Base-by-base conservation (phyloP, 2,329 filamentous ascomycete genomes). In the Xylaria sp. region DNA sequence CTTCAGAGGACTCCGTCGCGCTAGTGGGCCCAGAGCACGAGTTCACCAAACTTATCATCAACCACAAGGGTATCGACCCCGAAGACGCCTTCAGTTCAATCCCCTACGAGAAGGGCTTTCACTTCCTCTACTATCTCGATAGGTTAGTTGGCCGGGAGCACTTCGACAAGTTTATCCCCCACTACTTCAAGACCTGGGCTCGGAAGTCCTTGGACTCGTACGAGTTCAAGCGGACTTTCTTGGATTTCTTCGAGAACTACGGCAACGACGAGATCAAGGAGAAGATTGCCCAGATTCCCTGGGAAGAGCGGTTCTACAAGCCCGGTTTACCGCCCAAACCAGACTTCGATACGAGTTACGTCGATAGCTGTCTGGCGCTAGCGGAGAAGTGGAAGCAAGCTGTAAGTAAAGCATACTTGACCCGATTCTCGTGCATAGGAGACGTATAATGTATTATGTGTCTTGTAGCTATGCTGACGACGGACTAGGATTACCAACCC, bases 41-140 rank as follows among this genome's bases (percentile, higher is more conserved):
- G 70, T 98, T 95, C 79, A 99, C 95, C 7, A 96, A 96, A 76
- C 84, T 99, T 57, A 88, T 97, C 68, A 86, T 94, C 63, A 89
- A 92, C 74, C 89, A 98, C 67, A 91, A 94, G 74, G 92, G 92
- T 61, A 89, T 95, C 69, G 94, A 98, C 71, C 95, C 95, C 0
- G 95, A 98, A 75, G 95, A 99, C 76, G 92, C 94, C 1, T 99
- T 98, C 80, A 96, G 91, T 69, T 91, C 87, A 25, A 83, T 98
- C 35, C 93, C 95, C 0, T 99, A 99, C 72, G 94, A 98, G 75
- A 98, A 99, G 79, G 94, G 94, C 3, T 98, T 97, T 78, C 91
- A 92, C 73, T 96, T 98, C 77, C 83, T 99, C 47, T 97, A 93
- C 77, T 89, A 94, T 71, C 87, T 99, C 14, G 95, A 99, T 72